A percentile compares a stretch with the other conserved stretches of the same genome.
Conservation (phyloP, 1,139 yeast species). For the Debaryomyces singareniensis region DNA sequence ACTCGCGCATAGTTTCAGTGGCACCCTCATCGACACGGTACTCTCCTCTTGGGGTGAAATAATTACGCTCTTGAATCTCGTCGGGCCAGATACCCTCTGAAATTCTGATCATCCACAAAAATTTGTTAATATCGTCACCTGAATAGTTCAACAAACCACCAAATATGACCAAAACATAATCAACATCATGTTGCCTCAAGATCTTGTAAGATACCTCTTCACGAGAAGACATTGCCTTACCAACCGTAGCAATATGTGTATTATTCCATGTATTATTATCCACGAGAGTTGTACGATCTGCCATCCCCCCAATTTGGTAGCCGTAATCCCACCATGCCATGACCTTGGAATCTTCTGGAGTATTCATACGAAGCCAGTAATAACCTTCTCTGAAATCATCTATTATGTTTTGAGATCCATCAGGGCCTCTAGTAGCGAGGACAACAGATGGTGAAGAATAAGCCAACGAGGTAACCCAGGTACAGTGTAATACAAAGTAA, state of each 20-base stretch:
- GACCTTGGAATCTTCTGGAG: conserved; percentile 90
- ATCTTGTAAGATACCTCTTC: conserved; percentile 89
- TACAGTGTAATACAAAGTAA: conserved; percentile 88
- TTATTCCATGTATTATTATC: conserved; percentile 99
- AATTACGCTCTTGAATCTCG: conserved; percentile 80
- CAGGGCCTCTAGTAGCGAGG: conserved; percentile 74
- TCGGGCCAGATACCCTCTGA: conserved; percentile 99
- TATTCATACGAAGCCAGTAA: conserved; percentile 98
- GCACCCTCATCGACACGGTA: conserved; percentile 83
- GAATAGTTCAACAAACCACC: conserved; percentile 93
- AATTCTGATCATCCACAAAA: conserved; percentile 98
- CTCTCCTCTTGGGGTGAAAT: conserved; percentile 80
- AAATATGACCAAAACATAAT: conserved; percentile 85
- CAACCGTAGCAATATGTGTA: conserved; percentile 99
- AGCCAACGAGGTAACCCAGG: conserved; percentile 95
- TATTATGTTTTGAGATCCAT: conserved; percentile 78
- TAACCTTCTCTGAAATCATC: conserved; percentile 99
- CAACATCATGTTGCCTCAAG: conserved; percentile 87
- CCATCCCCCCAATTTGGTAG: conserved; percentile 99
- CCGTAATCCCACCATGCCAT: conserved; percentile 99
- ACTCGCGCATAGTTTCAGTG: conserved; percentile 75
- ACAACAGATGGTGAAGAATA: conserved; percentile 98
- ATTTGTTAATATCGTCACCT: conserved; percentile 96
- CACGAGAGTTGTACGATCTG: conserved; percentile 95
- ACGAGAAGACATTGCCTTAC: conserved; percentile 90